Percentiles rank a stretch among this genome's conserved stretches.
Evolutionary conservation across 2,329 filamentous ascomycete genomes (phyloP).

Genomic region (Harringtonia lauricola): DNA sequence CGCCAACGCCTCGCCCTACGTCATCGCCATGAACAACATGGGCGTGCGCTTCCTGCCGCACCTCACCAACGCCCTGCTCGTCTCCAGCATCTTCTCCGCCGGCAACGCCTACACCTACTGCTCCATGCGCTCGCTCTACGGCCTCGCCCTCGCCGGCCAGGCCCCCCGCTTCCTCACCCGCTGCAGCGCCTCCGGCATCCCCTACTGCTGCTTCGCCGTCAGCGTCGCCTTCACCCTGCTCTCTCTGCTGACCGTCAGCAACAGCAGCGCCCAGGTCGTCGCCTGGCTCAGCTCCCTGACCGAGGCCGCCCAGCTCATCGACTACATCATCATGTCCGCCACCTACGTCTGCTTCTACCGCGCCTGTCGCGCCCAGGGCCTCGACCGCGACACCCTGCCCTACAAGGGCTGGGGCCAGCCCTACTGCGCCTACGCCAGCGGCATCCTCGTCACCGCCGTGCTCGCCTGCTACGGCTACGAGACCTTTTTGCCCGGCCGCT

Average conservation of each 20-base stretch:
- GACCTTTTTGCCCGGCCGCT: conserved; percentile 21
- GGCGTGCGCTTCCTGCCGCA: conserved; percentile 56
- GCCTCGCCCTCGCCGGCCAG: conserved; percentile 46
- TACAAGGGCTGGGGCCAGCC: conserved; percentile 52
- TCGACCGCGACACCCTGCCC: conserved; percentile 48
- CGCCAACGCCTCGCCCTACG: conserved; percentile 45
- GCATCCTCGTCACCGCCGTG: conserved; percentile 30
- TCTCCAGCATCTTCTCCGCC: conserved; percentile 60
- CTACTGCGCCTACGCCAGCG: conserved; percentile 52
- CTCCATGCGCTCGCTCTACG: conserved; percentile 47
- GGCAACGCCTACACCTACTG: conserved; percentile 54
- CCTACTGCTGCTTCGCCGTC: conserved; percentile 43
- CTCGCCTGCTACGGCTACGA: conserved; percentile 18
- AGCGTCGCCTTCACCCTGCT: conserved; percentile 38
- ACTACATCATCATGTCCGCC: conserved; percentile 26
- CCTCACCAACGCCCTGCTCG: conserved; percentile 65
- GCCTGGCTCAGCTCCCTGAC: conserved; percentile 33
- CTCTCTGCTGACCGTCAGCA: conserved; percentile 33
- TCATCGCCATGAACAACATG: conserved; percentile 60
- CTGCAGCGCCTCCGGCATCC: conserved; percentile 39
- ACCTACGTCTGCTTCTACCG: conserved; percentile 56
- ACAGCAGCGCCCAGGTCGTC: conserved; percentile 13
- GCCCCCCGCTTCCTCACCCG: conserved; percentile 44
- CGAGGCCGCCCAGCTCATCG: conserved; percentile 56
- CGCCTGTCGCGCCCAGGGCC: conserved; percentile 51